Percentiles rank a stretch among this genome's conserved stretches.
Evolutionary conservation across 2,329 filamentous ascomycete genomes (phyloP).

Genomic region (Sporothrix brasiliensis): DNA sequence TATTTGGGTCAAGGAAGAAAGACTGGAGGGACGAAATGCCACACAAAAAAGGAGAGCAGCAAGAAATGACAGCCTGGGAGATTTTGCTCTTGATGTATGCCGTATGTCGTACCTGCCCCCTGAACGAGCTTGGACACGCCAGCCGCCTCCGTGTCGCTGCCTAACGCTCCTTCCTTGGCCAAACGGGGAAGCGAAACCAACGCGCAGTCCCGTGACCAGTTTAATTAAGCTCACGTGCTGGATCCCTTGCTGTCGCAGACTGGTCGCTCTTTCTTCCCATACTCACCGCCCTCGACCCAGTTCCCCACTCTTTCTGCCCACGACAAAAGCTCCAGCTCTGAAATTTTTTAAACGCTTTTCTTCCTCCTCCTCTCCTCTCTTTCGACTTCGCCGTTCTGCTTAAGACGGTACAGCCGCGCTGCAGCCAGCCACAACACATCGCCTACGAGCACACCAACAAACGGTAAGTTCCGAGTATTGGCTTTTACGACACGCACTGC

Average conservation of each 20-base stretch:
- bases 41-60: neutral
- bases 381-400: neutral
- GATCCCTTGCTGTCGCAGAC: neutral
- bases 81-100: constrained; percentile 10
- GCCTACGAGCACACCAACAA: constrained; percentile 12
- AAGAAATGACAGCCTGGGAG: neutral
- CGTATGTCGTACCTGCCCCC: neutral
- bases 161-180: neutral
- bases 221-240: neutral
- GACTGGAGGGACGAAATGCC: too few species aligned
- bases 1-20: neutral
- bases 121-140: constrained; percentile 3
- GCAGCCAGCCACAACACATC: neutral
- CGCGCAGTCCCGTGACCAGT: constrained; percentile 43
- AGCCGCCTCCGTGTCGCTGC: neutral
- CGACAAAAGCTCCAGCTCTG: constrained; percentile 33
- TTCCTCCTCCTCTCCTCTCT: constrained; percentile 31
- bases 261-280: constrained; percentile 27
- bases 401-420: neutral
- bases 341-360: constrained; percentile 31
- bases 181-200: constrained; percentile 36
- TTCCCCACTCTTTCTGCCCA: constrained; percentile 22
- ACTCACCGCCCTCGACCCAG: constrained; percentile 36
- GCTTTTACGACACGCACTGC: constrained; percentile 35
- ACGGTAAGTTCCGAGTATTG: constrained; percentile 39